Conservation (phyloP, 768 basidiomycete genomes). For the Pilatotrama ljubarskyi region DNA sequence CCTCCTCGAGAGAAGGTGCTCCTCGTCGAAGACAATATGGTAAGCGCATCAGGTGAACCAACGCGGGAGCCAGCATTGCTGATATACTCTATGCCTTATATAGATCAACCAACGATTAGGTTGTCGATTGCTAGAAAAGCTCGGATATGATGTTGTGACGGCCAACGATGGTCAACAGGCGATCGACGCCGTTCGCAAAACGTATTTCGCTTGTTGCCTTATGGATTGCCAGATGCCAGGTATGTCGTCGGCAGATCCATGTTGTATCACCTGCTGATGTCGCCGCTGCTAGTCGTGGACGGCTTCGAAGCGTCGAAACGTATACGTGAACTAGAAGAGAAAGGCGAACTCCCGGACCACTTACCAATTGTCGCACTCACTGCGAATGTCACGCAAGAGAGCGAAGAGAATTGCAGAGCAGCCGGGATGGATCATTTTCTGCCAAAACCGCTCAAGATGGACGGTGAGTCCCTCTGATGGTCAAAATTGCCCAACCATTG, state of each 20-base stretch:
- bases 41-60: not conserved
- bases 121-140: slow-evolving; percentile 28
- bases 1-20: slow-evolving; percentile 17
- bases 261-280: not conserved
- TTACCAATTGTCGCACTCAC: slow-evolving; percentile 32
- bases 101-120: slow-evolving; percentile 32
- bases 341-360: slow-evolving; percentile 24
- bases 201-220: slow-evolving; percentile 24
- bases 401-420: slow-evolving; percentile 28
- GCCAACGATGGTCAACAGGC: slow-evolving; percentile 31
- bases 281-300: slow-evolving; percentile 22
- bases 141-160: slow-evolving; percentile 29
- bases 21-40: slow-evolving; percentile 32
- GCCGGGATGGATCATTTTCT: slow-evolving; percentile 33
- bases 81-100: not conserved
- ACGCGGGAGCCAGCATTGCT: no score
- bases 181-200: slow-evolving; percentile 20
- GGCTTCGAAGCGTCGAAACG: slow-evolving; percentile 29
- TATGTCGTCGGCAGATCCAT: not conserved
- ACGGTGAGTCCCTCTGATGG: slow-evolving; percentile 17
- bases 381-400: slow-evolving; percentile 32
- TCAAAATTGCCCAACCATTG: no score
- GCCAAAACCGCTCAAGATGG: slow-evolving; percentile 30
- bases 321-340: slow-evolving; percentile 27
- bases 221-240: slow-evolving; percentile 33